Conservation (phyloP, 805 yeast genomes). For the Candida namnaoensis region DNA sequence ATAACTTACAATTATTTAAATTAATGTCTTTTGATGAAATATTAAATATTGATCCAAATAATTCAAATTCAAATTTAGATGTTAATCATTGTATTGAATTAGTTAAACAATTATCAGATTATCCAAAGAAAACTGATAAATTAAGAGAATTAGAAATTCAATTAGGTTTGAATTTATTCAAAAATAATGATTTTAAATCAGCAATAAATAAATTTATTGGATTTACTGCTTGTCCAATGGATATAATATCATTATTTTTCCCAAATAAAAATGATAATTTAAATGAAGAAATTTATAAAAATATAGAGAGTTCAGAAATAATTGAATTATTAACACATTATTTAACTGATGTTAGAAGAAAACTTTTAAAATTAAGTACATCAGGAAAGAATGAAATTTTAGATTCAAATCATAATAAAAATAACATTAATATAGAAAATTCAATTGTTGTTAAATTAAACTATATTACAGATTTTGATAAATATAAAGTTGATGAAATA, state of each 20-base stretch:
- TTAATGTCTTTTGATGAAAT: not conserved
- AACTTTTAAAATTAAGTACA: conserved; percentile 22
- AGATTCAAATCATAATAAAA: not conserved
- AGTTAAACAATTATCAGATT: conserved; percentile 21
- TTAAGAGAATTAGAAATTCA: conserved; percentile 35
- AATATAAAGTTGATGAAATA: conserved; percentile 26
- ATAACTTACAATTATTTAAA: too few relatives aligned
- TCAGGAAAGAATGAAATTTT: conserved; percentile 5
- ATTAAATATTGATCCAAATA: conserved; percentile 1
- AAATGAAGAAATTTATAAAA: not conserved
- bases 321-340: conserved; percentile 26
- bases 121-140: conserved; percentile 21
- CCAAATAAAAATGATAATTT: conserved; percentile 13
- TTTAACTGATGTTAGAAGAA: conserved; percentile 41
- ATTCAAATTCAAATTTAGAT: conserved; percentile 24
- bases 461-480: not conserved
- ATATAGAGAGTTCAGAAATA: conserved; percentile 5
- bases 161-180: conserved; percentile 26
- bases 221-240: conserved; percentile 51
- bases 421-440: not conserved
- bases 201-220: conserved; percentile 39
- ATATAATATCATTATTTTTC: conserved; percentile 41
- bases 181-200: conserved; percentile 18
- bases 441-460: not conserved
- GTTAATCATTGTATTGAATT: conserved; percentile 25